These are phyloP conservation scores for Trichoderma harzianum DNA, from an alignment of 2,329 filamentous ascomycete species.

Conservation along the genomic window DNA sequence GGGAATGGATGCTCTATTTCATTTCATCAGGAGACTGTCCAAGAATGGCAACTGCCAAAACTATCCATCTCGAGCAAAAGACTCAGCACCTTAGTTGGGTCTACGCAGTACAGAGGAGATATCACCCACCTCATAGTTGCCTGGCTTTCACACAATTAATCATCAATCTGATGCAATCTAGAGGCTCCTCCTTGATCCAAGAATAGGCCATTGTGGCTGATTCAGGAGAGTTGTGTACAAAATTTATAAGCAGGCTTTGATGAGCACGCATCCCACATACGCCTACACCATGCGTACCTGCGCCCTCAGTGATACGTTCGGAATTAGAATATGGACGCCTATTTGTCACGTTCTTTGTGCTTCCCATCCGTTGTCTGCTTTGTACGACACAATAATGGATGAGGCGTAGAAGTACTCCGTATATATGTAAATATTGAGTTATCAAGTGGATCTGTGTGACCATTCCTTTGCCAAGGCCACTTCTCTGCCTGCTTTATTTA, in stretches of 20 bases:
- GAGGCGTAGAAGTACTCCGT: rapidly evolving
- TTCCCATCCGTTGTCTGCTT: background rate
- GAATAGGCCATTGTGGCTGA: background rate
- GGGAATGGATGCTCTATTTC: background rate
- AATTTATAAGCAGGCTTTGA: background rate
- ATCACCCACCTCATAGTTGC: background rate
- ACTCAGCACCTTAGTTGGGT: background rate
- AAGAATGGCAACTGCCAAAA: background rate
- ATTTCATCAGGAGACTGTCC: background rate
- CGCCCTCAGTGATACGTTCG: background rate
- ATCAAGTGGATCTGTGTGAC: background rate
- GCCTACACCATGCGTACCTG: background rate
- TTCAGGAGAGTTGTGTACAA: background rate
- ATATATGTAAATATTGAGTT: background rate
- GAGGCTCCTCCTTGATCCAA: background rate
- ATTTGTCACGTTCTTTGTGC: background rate
- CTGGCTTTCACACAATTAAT: background rate
- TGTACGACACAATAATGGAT: background rate
- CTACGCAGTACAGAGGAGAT: background rate
- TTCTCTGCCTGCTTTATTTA: background rate
- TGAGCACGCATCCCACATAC: background rate
- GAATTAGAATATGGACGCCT: background rate
- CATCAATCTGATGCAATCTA: background rate
- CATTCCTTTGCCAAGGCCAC: background rate
- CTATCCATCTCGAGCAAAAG: background rate